These are phyloP conservation scores for Boletales sp. DNA, from an alignment of 768 basidiomycete species.

Conservation along the genomic window DNA sequence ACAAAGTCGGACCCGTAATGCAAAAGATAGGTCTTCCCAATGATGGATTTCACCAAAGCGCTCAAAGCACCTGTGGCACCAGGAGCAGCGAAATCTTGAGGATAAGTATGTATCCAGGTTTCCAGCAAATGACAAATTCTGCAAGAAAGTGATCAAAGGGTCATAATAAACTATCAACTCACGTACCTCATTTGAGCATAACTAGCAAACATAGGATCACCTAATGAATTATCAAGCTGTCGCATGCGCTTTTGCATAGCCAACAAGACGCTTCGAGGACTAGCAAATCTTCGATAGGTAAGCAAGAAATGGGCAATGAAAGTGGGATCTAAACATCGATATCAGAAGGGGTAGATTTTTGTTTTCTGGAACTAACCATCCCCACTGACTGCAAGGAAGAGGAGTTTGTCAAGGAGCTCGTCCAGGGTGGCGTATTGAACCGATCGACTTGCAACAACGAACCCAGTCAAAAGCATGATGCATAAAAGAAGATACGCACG, in stretches of 20 bases:
- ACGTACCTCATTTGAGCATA: slow-evolving; percentile 83
- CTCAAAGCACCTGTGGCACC: slow-evolving; percentile 69
- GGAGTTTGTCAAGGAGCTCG: slow-evolving; percentile 75
- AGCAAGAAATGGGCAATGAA: slow-evolving; percentile 80
- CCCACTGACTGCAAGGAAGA: slow-evolving; percentile 80
- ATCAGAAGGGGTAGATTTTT: slow-evolving; percentile 12
- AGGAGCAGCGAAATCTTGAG: slow-evolving; percentile 75
- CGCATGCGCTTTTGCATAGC: slow-evolving; percentile 88
- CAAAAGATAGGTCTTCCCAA: slow-evolving; percentile 74
- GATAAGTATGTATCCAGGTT: slow-evolving; percentile 73
- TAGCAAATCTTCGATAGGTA: slow-evolving; percentile 80
- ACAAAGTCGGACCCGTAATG: slow-evolving; percentile 84
- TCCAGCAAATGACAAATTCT: slow-evolving; percentile 81
- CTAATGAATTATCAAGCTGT: slow-evolving; percentile 64
- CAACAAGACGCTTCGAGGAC: slow-evolving; percentile 72
- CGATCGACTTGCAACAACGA: slow-evolving; percentile 40
- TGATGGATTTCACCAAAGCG: slow-evolving; percentile 75
- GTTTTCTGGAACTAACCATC: slow-evolving; percentile 52
- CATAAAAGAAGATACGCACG: slow-evolving; percentile 37
- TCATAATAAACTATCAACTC: not conserved
- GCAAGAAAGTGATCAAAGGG: slow-evolving; percentile 1
- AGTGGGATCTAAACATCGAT: slow-evolving; percentile 52
- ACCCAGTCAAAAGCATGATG: slow-evolving; percentile 8
- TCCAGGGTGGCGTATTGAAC: slow-evolving; percentile 74
- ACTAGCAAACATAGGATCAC: slow-evolving; percentile 82